Evolutionary conservation across 2,329 filamentous ascomycete species (phyloP).

Genomic region (Epichloe hybrida): DNA sequence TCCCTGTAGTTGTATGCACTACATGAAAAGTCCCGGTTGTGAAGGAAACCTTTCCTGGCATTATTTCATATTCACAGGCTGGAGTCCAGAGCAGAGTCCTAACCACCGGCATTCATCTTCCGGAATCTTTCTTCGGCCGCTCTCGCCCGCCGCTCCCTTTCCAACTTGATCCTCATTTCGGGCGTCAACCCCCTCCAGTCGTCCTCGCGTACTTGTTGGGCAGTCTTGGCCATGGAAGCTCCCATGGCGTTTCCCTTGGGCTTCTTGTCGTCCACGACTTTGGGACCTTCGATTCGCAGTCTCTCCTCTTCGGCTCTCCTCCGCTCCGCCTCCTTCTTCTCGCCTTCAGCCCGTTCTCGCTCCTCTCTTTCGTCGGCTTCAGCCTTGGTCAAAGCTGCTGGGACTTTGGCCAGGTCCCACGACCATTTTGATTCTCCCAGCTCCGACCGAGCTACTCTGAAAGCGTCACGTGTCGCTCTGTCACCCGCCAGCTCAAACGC

Average conservation of each 20-base stretch:
- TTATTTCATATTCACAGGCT: no score
- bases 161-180: constrained; percentile 72
- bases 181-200: constrained; percentile 74
- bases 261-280: constrained; percentile 36
- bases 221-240: constrained; percentile 52
- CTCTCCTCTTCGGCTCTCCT: constrained; percentile 63
- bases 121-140: constrained; percentile 81
- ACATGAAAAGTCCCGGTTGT: no score
- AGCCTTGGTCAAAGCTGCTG: constrained; percentile 51
- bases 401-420: constrained; percentile 67
- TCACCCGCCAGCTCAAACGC: constrained; percentile 82
- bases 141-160: constrained; percentile 77
- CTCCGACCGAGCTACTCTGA: constrained; percentile 73
- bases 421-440: constrained; percentile 64
- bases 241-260: constrained; percentile 37
- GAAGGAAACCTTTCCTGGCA: no score
- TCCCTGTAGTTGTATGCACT: no score
- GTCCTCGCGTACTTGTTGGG: constrained; percentile 69
- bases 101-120: constrained; percentile 32
- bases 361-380: constrained; percentile 59
- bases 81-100: not conserved
- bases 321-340: constrained; percentile 54
- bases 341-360: constrained; percentile 55
- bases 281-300: constrained; percentile 51
- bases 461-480: constrained; percentile 74